Evolutionary conservation across 768 basidiomycete species (phyloP).

Genomic region (Psilocybe sp.): DNA sequence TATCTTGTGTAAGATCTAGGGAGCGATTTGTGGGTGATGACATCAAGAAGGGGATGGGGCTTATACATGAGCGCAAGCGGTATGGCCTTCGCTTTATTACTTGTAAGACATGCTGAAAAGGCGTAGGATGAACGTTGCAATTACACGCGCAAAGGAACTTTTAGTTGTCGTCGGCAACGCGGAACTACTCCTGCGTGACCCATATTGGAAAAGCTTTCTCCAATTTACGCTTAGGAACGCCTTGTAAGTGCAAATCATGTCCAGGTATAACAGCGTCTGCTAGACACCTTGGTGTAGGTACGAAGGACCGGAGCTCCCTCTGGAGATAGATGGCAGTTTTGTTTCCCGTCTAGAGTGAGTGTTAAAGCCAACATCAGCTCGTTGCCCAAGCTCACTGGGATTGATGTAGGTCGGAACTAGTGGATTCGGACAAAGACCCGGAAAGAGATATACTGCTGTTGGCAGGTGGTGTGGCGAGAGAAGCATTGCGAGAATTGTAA

Average conservation of each 20-base stretch:
- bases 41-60: conserved; percentile 39
- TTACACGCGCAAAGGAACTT: conserved; percentile 54
- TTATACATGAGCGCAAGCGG: conserved; percentile 47
- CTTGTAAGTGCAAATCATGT: conserved; percentile 28
- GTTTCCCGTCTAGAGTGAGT: conserved; percentile 46
- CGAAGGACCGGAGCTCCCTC: conserved; percentile 36
- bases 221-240: conserved; percentile 46
- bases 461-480: conserved; percentile 27
- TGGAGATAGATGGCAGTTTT: conserved; percentile 47
- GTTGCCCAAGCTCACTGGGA: not conserved
- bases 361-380: not conserved
- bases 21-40: conserved; percentile 48
- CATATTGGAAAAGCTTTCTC: conserved; percentile 50
- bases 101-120: not conserved
- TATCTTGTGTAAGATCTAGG: conserved; percentile 48
- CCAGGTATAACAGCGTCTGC: not conserved
- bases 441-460: conserved; percentile 25
- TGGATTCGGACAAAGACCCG: conserved; percentile 16
- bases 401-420: conserved; percentile 14
- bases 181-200: conserved; percentile 37
- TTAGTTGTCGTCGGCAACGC: conserved; percentile 48
- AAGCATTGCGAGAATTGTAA: conserved; percentile 26
- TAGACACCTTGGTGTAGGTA: conserved; percentile 28
- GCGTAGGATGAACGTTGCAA: conserved; percentile 50
- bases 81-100: conserved; percentile 12